Conservation (phyloP, 345 rosid genomes). For the Durio zibethinus region DNA sequence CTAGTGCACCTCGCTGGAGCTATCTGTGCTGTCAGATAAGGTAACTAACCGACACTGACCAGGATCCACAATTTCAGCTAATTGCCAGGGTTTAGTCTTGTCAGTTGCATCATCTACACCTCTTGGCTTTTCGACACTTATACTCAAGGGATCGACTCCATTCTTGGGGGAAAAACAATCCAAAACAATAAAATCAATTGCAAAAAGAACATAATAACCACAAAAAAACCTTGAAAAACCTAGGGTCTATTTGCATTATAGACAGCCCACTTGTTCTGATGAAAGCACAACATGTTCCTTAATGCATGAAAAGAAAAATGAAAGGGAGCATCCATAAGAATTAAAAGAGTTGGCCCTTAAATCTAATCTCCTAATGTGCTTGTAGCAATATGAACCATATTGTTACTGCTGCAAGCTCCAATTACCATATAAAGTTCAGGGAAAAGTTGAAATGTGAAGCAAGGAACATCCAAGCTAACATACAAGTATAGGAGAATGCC, state of each 20-base stretch:
- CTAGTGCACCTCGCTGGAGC: conserved; percentile 71
- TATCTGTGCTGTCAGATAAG: conserved; percentile 66
- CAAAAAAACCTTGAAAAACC: neutral
- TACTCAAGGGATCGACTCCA: conserved; percentile 71
- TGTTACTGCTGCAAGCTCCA: neutral
- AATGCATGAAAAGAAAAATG: neutral
- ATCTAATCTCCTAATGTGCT: neutral
- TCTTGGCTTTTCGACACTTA: conserved; percentile 79
- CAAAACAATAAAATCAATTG: neutral
- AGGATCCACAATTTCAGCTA: conserved; percentile 63
- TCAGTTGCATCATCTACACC: conserved; percentile 57
- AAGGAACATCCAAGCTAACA: conserved; percentile 4
- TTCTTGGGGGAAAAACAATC: conserved; percentile 41
- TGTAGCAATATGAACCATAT: neutral
- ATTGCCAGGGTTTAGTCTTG: conserved; percentile 74
- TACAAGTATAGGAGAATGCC: conserved; percentile 64
- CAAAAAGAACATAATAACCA: neutral
- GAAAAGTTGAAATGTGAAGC: neutral
- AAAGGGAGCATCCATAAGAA: neutral
- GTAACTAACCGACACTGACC: conserved; percentile 64
- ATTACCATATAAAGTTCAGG: neutral
- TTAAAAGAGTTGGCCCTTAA: neutral
- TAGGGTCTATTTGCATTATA: neutral
- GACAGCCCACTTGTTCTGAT: neutral
- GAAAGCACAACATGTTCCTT: neutral